These are phyloP conservation scores for Fusarium xyrophilum DNA, from an alignment of 2,329 filamentous ascomycete genomes.

Conservation along the genomic window DNA sequence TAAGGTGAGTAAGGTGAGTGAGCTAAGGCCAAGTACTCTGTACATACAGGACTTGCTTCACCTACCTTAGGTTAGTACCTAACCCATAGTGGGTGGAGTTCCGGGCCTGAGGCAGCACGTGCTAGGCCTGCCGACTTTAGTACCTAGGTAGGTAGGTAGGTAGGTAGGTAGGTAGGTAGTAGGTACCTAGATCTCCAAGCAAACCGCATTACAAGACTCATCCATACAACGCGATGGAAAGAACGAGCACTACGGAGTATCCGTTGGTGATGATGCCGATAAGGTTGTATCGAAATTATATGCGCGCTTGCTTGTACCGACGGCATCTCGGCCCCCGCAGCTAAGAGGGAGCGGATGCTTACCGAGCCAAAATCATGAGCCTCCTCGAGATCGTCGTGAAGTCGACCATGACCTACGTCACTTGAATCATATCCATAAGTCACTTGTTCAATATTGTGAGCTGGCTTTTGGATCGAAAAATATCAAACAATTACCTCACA, in stretches of 20 bases:
- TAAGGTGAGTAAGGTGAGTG: neutral
- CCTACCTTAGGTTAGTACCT: neutral
- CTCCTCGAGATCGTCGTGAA: neutral
- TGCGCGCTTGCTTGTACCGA: constrained; percentile 21
- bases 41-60: neutral
- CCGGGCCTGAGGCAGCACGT: constrained; percentile 28
- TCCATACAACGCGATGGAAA: neutral
- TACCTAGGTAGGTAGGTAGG: too few relatives aligned
- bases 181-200: neutral
- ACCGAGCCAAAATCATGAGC: neutral
- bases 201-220: neutral
- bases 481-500: neutral
- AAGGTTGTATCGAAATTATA: constrained; percentile 5
- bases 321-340: neutral
- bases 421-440: neutral
- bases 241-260: neutral
- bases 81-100: neutral
- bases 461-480: neutral
- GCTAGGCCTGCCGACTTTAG: neutral
- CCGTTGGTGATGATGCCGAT: constrained; percentile 1
- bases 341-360: neutral
- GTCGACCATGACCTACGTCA: neutral
- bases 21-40: neutral
- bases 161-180: too few relatives aligned
- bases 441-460: neutral